Evolutionary conservation across 2,329 filamentous ascomycete species (phyloP).

Genomic region (Colletotrichum phormii): DNA sequence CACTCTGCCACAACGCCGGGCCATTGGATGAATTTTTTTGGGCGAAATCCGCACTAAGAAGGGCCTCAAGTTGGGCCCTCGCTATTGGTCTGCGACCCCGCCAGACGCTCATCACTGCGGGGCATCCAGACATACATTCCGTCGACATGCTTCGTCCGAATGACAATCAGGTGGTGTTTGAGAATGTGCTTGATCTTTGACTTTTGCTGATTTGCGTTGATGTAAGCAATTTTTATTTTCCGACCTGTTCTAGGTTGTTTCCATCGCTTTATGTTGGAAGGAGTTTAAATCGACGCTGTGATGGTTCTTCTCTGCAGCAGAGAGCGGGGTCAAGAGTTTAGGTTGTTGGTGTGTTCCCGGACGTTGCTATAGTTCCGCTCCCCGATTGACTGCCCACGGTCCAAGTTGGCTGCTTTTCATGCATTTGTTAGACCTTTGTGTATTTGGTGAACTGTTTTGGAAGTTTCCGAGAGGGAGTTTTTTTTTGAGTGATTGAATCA

Average conservation of each 20-base stretch:
- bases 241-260: not conserved
- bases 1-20: constrained; percentile 30
- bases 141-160: not conserved
- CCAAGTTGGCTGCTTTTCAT: not conserved
- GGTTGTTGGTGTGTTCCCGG: not conserved
- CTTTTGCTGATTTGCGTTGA: not conserved
- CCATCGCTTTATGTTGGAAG: not conserved
- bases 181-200: not conserved
- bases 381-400: not conserved
- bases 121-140: not conserved
- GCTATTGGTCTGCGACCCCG: no score
- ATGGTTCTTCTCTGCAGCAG: not conserved
- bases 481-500: not conserved
- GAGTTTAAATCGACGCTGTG: not conserved
- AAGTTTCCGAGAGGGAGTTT: not conserved
- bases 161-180: not conserved
- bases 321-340: not conserved
- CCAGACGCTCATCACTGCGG: not conserved
- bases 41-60: rapidly evolving
- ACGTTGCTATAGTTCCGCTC: not conserved
- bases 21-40: rapidly evolving
- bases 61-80: rapidly evolving
- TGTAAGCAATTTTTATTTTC: not conserved
- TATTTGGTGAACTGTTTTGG: not conserved
- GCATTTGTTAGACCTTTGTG: not conserved